Evolutionary conservation across 2,329 filamentous ascomycete genomes (phyloP), one percentile per base, ranked within the genome.

Genomic region (Colletotrichum lini): DNA sequence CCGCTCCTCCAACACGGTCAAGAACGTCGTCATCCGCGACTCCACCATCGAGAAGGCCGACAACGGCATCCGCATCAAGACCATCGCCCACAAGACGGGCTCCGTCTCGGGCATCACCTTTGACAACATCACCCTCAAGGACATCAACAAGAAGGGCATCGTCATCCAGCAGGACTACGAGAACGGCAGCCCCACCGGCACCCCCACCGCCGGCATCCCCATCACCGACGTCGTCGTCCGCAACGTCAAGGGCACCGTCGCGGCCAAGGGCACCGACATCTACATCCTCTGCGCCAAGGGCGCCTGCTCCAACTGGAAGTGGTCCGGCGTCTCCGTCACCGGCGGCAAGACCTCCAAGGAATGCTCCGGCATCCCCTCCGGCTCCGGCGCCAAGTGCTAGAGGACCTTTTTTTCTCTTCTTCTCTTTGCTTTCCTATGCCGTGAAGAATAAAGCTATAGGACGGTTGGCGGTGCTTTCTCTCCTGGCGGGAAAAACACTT

Each of bases 231-330:
- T 89, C 15, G 84, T 80, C 2, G 77, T 88, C 59, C 78, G 81
- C 50, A 78, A 82, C 72, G 81, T 88, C 70, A 82, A 76, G 4
- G 86, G 86, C 26, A 80, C 80, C 4, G 85, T 88, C 54, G 72
- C 77, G 26, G 76, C 77, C 0, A 75, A 74, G 21, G 84, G 77
- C 21, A 82, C 79, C 35, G 79, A 86, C 65, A 78, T 88, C 70
- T 86, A 87, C 75, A 86, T 90, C 67, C 83, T 89, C 8, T 90
- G 89, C 74, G 88, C 84, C 21, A 80, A 78, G 50, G 86, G 84
- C 42, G 81, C 82, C 63, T 88, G 87, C 79, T 83, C 81, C 10
- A 80, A 84, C 79, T 91, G 88, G 86, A 86, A 82, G 16, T 90
- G 87, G 86, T 81, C 78, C 10, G 82, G 79, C 52, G 84, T 87